Evolutionary conservation across 768 basidiomycete genomes (phyloP).

Genomic region (Boletus rufocinnamomeus): DNA sequence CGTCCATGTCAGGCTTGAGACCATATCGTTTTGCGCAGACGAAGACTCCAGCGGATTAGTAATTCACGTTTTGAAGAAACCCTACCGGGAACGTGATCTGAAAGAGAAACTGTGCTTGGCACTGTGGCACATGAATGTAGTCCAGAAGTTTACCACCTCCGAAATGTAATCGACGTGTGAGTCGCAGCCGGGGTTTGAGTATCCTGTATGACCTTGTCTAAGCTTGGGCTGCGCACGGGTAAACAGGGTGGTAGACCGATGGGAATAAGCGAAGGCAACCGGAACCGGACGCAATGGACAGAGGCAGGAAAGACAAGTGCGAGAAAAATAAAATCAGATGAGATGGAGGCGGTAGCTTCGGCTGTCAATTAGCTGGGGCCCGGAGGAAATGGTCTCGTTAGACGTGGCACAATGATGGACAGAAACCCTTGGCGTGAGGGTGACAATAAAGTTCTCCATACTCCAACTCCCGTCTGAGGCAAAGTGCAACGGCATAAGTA

Average conservation of each 20-base stretch:
- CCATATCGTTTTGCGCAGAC: background rate
- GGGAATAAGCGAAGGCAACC: background rate
- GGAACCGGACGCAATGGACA: background rate
- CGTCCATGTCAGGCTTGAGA: too few species aligned
- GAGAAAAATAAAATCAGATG: background rate
- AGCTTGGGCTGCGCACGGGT: background rate
- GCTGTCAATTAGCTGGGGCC: background rate
- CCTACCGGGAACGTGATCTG: background rate
- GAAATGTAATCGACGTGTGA: background rate
- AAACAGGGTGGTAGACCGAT: background rate
- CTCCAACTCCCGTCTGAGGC: background rate
- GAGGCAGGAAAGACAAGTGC: too few species aligned
- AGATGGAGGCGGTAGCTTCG: background rate
- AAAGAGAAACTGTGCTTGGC: background rate
- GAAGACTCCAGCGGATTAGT: background rate
- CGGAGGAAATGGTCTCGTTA: background rate
- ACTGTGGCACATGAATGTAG: background rate
- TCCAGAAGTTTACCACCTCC: background rate
- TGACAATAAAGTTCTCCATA: background rate
- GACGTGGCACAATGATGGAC: background rate
- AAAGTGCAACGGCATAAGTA: background rate
- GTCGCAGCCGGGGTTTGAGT: background rate
- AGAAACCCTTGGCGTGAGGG: background rate
- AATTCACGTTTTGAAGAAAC: background rate
- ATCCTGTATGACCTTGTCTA: background rate